Percentiles rank a stretch among this genome's conserved stretches.
phyloP scores from a whole-genome alignment of 2,329 filamentous ascomycete genomes.

The Cercospora zeae-maydis region DNA sequence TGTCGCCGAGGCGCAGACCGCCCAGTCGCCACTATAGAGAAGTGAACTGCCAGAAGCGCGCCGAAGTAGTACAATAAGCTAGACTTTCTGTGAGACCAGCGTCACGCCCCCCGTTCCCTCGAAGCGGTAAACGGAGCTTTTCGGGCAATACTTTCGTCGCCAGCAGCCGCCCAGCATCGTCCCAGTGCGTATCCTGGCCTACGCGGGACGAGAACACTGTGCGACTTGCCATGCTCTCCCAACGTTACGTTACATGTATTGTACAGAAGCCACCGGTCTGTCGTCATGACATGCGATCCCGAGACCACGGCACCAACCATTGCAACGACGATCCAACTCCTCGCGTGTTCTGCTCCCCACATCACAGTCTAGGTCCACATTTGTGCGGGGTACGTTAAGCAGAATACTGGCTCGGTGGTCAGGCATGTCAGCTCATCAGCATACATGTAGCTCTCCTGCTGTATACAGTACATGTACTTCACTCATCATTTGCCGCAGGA shows the following conservation, averaged over 20 bases:
- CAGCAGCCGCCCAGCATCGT: background rate
- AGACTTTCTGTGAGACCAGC: background rate
- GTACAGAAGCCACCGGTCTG: background rate
- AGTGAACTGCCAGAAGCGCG: background rate
- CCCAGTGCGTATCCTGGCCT: background rate
- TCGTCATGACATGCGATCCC: background rate
- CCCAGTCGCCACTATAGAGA: background rate
- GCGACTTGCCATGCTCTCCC: background rate
- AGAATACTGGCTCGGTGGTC: background rate
- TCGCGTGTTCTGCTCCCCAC: conserved; percentile 1
- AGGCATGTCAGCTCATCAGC: background rate
- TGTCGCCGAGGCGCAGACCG: background rate
- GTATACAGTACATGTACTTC: too few species aligned
- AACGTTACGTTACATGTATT: background rate
- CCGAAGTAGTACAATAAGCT: background rate
- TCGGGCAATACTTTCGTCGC: background rate
- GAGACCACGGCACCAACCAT: background rate
- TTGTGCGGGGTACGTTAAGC: conserved; percentile 1
- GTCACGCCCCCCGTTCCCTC: background rate
- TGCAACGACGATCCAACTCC: background rate
- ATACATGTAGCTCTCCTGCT: background rate
- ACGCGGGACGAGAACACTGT: background rate
- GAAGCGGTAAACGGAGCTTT: background rate
- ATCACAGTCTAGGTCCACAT: background rate
- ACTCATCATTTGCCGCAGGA: background rate